phyloP scores from a whole-genome alignment of 2,329 filamentous ascomycete genomes.

The Cordyceps pruinosa region DNA sequence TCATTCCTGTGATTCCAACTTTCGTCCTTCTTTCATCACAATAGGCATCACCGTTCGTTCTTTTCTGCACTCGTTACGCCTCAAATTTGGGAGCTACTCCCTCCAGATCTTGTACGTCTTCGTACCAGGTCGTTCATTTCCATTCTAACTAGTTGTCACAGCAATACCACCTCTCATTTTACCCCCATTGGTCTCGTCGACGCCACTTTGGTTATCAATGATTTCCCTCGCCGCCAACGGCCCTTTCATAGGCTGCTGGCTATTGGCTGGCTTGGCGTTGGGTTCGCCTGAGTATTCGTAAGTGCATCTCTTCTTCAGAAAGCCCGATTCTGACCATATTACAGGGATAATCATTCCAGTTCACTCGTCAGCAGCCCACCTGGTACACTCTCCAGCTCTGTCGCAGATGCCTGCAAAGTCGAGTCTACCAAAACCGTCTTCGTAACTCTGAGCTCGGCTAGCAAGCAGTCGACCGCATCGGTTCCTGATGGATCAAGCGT shows the following conservation, averaged over 20 bases:
- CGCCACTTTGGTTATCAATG: slow-evolving; percentile 8
- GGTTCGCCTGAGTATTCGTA: slow-evolving; percentile 9
- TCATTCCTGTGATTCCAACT: background rate
- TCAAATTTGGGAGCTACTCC: background rate
- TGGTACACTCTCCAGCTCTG: slow-evolving; percentile 16
- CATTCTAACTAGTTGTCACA: background rate
- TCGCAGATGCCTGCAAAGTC: slow-evolving; percentile 4
- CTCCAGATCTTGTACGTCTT: background rate
- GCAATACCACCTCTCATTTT: background rate
- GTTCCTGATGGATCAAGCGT: slow-evolving; percentile 13
- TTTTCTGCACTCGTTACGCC: background rate
- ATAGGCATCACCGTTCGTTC: background rate
- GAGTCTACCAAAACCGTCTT: slow-evolving; percentile 39
- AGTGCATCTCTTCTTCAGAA: background rate
- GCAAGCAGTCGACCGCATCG: slow-evolving; percentile 12
- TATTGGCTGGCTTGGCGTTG: background rate
- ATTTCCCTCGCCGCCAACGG: background rate
- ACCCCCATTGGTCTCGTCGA: background rate
- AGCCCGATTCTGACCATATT: background rate
- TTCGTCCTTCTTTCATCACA: slow-evolving; percentile 2
- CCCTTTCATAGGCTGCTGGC: slow-evolving; percentile 5
- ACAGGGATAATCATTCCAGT: background rate
- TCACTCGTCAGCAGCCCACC: background rate
- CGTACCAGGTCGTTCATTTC: background rate
- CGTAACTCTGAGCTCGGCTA: slow-evolving; percentile 37